Evolutionary conservation across 163 green algal genomes (phyloP), one percentile per base, ranked within the genome.

Genomic region (Chlamydomonas reinhardtii): DNA sequence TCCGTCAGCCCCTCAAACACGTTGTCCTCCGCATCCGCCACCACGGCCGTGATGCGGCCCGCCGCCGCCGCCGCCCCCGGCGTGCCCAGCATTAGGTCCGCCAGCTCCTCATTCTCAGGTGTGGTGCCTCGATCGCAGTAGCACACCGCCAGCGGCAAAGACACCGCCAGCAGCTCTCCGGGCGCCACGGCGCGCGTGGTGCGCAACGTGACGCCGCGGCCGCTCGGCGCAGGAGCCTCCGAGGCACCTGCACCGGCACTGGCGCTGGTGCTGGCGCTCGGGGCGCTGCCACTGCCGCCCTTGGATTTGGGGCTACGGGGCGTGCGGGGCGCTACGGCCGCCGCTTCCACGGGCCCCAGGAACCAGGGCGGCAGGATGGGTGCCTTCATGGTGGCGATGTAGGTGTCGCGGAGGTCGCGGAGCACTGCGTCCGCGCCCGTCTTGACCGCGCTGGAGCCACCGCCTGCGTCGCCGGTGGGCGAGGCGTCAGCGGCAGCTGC

Each of bases 101-200:
- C 82, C 20, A 87, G 72, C 8, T 87, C 82, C 61, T 87, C 82
- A 34, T 87, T 87, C 72, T 87, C 82, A 0, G 82, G 82, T 0
- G 82, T 87, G 24, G 72, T 76, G 29, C 82, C 82, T 4, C 61
- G 71, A 15, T 43, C n/a, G 82, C 82, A 76, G 82, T 87, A 87
- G 39, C 37, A 25, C 2, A 82, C 62, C 16, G 69, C 82, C 39
- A 87, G 61, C 31, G 82, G 82, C 72, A 87, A 24, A 34, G 69
- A 81, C 31, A 87, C 82, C 19, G 82, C 82, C 52, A 87, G 72
- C 16, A 87, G 72, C 72, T 87, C 72, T 17, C 82, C 82, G 11
- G 82, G n/a, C 1, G n/a, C 72, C 61, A 87, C 61, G 3, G 82
- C 72, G 6, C 74, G 82, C 15, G 72, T 87, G 4, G 72, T 43